phyloP scores from a whole-genome alignment of 2,329 filamentous ascomycete genomes.

The Diaporthe sp. region DNA sequence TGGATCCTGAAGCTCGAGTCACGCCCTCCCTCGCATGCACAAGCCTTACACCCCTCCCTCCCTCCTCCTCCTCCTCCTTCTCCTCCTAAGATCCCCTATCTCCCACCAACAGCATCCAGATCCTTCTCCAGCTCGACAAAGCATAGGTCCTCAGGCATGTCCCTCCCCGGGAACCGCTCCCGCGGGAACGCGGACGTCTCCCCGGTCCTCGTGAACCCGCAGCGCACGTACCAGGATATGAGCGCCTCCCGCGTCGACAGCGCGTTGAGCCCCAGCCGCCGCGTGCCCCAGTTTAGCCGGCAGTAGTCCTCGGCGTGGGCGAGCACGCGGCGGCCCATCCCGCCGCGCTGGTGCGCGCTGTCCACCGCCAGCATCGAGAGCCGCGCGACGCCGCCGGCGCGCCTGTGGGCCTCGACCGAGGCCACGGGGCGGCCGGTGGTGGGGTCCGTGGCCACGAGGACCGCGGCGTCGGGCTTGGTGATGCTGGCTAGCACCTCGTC shows the following conservation, averaged over 20 bases:
- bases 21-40: neutral
- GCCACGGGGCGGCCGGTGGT: slow-evolving; percentile 45
- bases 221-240: slow-evolving; percentile 49
- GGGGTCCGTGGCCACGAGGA: slow-evolving; percentile 48
- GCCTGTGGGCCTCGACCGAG: slow-evolving; percentile 46
- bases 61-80: no score
- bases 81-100: neutral
- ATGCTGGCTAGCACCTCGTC: slow-evolving; percentile 48
- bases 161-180: slow-evolving; percentile 37
- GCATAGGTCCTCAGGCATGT: slow-evolving; percentile 49
- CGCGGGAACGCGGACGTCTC: slow-evolving; percentile 51
- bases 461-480: slow-evolving; percentile 45
- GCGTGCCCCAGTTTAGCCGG: slow-evolving; percentile 43
- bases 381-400: slow-evolving; percentile 45
- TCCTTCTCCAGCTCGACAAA: slow-evolving; percentile 55
- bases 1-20: neutral
- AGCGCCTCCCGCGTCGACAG: slow-evolving; percentile 48
- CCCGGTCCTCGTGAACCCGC: slow-evolving; percentile 51
- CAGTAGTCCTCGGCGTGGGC: slow-evolving; percentile 48
- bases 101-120: neutral
- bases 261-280: slow-evolving; percentile 45
- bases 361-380: slow-evolving; percentile 54
- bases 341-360: slow-evolving; percentile 47
- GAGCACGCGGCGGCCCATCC: slow-evolving; percentile 51
- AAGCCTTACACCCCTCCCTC: neutral